Evolutionary conservation across 2,329 filamentous ascomycete genomes (phyloP).

Genomic region (Esteya vermicola): DNA sequence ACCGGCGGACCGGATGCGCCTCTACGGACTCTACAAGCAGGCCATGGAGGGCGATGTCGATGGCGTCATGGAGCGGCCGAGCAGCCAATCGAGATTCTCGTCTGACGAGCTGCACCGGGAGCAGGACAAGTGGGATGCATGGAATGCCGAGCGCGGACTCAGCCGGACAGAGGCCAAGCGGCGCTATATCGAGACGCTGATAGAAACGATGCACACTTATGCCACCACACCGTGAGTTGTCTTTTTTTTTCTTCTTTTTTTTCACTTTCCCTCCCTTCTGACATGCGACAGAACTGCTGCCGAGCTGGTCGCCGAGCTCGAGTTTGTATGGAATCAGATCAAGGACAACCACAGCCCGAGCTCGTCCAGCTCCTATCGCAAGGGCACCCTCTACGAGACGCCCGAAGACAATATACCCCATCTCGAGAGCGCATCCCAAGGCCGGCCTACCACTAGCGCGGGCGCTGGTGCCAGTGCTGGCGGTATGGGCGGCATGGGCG

Average conservation of each 20-base stretch:
- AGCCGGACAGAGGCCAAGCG: conserved; percentile 86
- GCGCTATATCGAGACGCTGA: conserved; percentile 82
- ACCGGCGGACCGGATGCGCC: conserved; percentile 66
- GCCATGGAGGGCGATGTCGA: conserved; percentile 97
- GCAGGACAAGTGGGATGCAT: conserved; percentile 77
- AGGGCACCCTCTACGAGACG: conserved; percentile 18
- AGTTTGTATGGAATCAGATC: conserved; percentile 98
- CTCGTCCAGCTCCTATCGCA: conserved; percentile 43
- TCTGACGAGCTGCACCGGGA: conserved; percentile 42
- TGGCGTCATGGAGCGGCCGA: conserved; percentile 78
- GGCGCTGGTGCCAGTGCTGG: too few species aligned
- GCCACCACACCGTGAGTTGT: conserved; percentile 66
- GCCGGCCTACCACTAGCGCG: background rate
- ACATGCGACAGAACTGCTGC: conserved; percentile 48
- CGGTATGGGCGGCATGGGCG: too few species aligned
- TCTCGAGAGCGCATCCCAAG: conserved; percentile 1
- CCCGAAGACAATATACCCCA: background rate
- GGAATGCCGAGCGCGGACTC: conserved; percentile 75
- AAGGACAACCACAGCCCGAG: conserved; percentile 62
- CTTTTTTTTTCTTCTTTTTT: too few species aligned
- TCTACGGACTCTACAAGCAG: conserved; percentile 98
- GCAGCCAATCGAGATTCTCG: conserved; percentile 28
- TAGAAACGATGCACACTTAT: conserved; percentile 94
- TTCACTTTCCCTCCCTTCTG: too few species aligned
- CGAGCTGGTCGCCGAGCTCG: conserved; percentile 84